Evolutionary conservation across 352 stramenopile species (phyloP), one percentile per base, ranked within the genome.

Genomic region (Globisporangium echinulatum): DNA sequence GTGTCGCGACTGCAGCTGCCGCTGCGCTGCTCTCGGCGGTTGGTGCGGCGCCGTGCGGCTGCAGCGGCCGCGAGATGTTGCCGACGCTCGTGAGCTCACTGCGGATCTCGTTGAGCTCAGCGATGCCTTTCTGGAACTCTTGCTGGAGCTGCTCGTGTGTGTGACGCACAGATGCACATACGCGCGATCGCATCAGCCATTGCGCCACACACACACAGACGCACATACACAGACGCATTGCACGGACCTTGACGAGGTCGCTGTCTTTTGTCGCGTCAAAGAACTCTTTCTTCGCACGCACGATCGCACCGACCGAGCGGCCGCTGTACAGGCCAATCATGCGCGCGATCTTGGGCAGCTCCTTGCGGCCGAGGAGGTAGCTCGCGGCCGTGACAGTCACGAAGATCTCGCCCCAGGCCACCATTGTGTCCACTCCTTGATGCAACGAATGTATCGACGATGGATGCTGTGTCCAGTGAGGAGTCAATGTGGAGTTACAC

Each of bases 281-380:
- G 64, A 90, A 92, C 69, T 92, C 79, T 50, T 89, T 84, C 66
- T 92, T 92, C 42, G 82, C 82, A 51, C 82, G 82, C 37, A 92
- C 57, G 48, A 90, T 81, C 8, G 82, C 82, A 36, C 82, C 82
- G 8, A 92, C 71, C 0, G 72, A 79, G 52, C 82, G 77, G 1
- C 82, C 82, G 36, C 68, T 74, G 67, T 88, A 89, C 14, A 81
- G 19, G 0, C 82, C 82, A 10, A 85, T 33, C 36, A 86, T 77
- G 55, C 71, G 77, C 2, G 74, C 80, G 52, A 90, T 67, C 68
- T 87, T 87, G 33, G 78, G 82, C 61, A 92, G 67, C 63, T 92
- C 82, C 54, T 83, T 82, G 11, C 80, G 66, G 1, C 82, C 82
- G 19, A 92, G 71, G 46, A 92, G 59, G 62, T 88, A 89, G 43